phyloP scores from a whole-genome alignment of 805 yeast species.

The Metschnikowia drakensbergensis region DNA sequence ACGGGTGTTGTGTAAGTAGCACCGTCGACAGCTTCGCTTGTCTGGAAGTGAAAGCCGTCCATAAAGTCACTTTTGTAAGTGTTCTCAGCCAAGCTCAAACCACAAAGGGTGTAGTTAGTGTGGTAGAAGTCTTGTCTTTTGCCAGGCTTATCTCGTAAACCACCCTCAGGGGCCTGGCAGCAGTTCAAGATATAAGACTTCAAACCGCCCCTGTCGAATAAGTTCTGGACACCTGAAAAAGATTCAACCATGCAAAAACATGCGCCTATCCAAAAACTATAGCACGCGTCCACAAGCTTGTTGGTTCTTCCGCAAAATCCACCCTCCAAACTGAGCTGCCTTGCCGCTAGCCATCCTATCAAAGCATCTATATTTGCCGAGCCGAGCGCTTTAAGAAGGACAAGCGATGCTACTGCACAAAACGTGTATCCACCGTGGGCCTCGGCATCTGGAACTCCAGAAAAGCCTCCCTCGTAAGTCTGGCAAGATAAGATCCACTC shows the following conservation, averaged over 20 bases:
- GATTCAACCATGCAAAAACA: conserved; percentile 60
- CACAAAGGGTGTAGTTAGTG: conserved; percentile 78
- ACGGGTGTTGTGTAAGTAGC: conserved; percentile 11
- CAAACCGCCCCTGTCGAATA: conserved; percentile 54
- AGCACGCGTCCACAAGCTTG: conserved; percentile 94
- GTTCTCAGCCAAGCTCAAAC: conserved; percentile 61
- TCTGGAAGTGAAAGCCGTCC: conserved; percentile 5
- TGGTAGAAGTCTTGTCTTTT: conserved; percentile 81
- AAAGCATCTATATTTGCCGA: conserved; percentile 47
- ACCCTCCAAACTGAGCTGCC: conserved; percentile 75
- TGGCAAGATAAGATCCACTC: conserved; percentile 72
- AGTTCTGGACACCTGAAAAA: conserved; percentile 25
- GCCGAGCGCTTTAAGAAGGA: conserved; percentile 38
- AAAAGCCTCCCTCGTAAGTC: conserved; percentile 94
- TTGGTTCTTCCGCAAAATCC: conserved; percentile 89
- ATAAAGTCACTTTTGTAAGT: not conserved
- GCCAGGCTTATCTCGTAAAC: conserved; percentile 87
- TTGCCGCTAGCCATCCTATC: conserved; percentile 61
- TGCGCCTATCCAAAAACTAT: conserved; percentile 94
- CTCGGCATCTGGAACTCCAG: conserved; percentile 72
- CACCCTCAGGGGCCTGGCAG: conserved; percentile 69
- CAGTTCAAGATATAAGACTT: conserved; percentile 68
- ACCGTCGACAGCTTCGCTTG: conserved; percentile 8
- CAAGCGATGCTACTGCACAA: conserved; percentile 71
- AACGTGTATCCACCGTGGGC: conserved; percentile 98